phyloP scores from a whole-genome alignment of 768 basidiomycete species.

The Rhodotorula babjevae region DNA sequence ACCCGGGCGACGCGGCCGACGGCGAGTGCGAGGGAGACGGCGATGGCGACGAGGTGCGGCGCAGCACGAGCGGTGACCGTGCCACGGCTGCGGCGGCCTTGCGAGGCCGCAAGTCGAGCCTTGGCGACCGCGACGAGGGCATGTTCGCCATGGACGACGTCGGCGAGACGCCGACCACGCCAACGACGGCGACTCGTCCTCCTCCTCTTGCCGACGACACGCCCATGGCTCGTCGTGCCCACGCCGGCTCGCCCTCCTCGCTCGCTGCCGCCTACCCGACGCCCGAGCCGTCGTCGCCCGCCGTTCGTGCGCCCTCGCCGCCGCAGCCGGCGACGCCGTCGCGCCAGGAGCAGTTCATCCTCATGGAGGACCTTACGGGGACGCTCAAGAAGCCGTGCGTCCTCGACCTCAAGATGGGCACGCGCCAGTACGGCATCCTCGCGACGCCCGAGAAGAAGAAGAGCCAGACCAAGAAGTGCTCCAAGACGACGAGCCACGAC shows the following conservation, averaged over 20 bases:
- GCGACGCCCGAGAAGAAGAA: slow-evolving; percentile 88
- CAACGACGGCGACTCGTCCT: background rate
- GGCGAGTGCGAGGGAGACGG: background rate
- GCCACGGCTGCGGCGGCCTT: background rate
- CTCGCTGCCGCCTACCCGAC: background rate
- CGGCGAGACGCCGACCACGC: slow-evolving; percentile 5
- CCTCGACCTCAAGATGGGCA: slow-evolving; percentile 99
- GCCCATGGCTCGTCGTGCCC: background rate
- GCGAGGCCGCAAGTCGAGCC: background rate
- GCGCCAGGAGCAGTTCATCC: slow-evolving; percentile 92
- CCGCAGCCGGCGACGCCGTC: slow-evolving; percentile 47
- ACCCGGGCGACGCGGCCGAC: background rate
- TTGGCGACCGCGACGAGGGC: slow-evolving; percentile 12
- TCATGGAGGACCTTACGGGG: slow-evolving; percentile 98
- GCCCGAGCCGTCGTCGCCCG: background rate
- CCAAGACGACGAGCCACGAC: slow-evolving; percentile 83
- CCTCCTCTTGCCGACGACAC: background rate
- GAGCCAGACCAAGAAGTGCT: slow-evolving; percentile 97
- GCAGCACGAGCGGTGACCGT: background rate
- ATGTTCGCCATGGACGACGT: slow-evolving; percentile 41
- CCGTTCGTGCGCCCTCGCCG: background rate
- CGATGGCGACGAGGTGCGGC: background rate
- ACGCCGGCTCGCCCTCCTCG: background rate
- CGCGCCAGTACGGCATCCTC: slow-evolving; percentile 94
- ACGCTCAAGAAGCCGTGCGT: slow-evolving; percentile 86